Conservation (phyloP, 352 stramenopile genomes). For the Aphanomyces astaci region DNA sequence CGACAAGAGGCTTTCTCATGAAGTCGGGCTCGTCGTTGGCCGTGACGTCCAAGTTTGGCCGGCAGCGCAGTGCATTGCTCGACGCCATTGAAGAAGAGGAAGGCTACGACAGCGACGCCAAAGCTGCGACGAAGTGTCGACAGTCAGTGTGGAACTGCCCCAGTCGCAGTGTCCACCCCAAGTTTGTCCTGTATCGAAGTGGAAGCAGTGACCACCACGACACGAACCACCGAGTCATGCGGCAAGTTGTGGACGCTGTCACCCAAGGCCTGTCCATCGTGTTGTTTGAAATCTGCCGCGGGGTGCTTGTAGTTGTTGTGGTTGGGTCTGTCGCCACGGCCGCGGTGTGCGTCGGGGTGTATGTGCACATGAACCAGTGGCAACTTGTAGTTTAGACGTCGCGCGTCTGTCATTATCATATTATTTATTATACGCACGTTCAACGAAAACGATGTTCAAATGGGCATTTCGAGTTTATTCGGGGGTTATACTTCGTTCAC, state of each 20-base stretch:
- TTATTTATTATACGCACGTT: background rate
- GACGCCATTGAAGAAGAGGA: slow-evolving; percentile 1
- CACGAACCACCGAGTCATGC: background rate
- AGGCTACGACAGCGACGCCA: background rate
- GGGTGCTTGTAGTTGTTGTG: slow-evolving; percentile 12
- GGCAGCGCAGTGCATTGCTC: background rate
- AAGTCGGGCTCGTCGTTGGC: background rate
- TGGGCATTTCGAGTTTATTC: no score
- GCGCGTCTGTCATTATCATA: background rate
- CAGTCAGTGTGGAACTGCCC: no score
- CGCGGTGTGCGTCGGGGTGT: background rate
- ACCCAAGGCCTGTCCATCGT: slow-evolving; percentile 14
- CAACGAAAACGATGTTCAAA: no score
- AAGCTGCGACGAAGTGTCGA: background rate
- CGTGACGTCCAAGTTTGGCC: no score
- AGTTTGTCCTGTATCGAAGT: background rate
- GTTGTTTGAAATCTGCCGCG: slow-evolving; percentile 13
- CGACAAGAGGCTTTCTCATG: no score
- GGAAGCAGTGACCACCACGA: background rate
- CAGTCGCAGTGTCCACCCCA: background rate
- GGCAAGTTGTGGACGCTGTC: background rate
- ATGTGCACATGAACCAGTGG: background rate
- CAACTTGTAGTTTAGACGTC: background rate
- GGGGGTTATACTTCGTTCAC: no score
- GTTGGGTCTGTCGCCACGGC: background rate